Evolutionary conservation across 1,284 basidiomycete species (phyloP), one percentile per base, ranked within the genome.

Genomic region (Grifola frondosa): DNA sequence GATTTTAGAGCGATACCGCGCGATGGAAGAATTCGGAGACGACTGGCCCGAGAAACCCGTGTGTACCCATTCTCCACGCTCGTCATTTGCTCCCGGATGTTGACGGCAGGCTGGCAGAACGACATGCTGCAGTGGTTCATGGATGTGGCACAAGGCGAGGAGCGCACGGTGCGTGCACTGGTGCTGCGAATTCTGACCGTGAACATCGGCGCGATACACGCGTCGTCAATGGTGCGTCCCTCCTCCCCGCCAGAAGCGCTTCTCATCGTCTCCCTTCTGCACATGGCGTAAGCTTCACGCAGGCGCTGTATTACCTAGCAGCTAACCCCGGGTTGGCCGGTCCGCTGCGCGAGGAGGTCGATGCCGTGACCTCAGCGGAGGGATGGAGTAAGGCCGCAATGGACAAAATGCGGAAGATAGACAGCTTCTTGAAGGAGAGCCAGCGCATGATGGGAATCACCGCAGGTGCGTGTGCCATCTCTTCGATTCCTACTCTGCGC

Each of bases 351-450:
- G 66, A 72, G 31, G 75, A 78, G 48, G 58, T 74, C 0, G 66
- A 70, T 19, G 37, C 41, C 3, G 54, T 69, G 3, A 44, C 70
- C 8, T 41, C 47, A 0, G 53, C 59, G 25, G 64, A 73, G 13
- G 73, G 75, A 0, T 74, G 74, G 70, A 70, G 67, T 1, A 75
- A 74, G 49, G 50, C 47, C 0, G 60, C 68, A 0, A 56, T 78
- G 38, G 54, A 50, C 9, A 72, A 70, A 35, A 67, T 78, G 68
- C 56, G 58, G 37, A 73, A 72, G 42, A 48, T 77, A 16, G 75
- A 79, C 48, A 78, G 74, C 45, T 75, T 78, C 53, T 48, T 79
- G 34, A 68, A 71, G 37, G 75, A 77, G 48, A 66, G 68, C 1
- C 65, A 69, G 36, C 61, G 74, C 11, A 44, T 65, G 21, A 66